Conservation (phyloP, 2,329 filamentous ascomycete species). For the Rhinocladiella similis region DNA sequence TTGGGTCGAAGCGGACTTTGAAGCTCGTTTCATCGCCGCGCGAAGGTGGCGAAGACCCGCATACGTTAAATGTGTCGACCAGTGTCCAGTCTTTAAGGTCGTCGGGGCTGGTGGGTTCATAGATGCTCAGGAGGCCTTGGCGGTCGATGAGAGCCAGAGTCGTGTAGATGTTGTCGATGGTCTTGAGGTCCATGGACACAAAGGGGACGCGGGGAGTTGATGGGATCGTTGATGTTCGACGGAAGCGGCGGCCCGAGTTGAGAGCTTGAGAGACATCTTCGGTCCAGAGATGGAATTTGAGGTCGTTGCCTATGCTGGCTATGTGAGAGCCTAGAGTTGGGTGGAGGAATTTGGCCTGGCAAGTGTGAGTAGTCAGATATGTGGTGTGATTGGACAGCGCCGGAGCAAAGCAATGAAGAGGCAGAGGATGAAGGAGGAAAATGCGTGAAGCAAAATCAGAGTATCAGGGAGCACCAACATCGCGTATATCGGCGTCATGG, state of each 20-base stretch:
- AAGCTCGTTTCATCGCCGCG: constrained; percentile 87
- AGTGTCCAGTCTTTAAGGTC: constrained; percentile 73
- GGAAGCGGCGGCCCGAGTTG: constrained; percentile 76
- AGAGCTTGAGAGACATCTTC: constrained; percentile 81
- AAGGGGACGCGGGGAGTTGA: constrained; percentile 65
- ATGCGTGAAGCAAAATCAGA: constrained; percentile 4
- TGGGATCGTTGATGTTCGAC: constrained; percentile 63
- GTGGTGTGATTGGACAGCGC: too few relatives aligned
- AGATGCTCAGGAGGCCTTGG: constrained; percentile 76
- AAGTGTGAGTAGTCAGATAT: neutral
- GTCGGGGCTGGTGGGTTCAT: constrained; percentile 83
- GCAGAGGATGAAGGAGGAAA: constrained; percentile 15
- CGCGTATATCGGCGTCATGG: constrained; percentile 85
- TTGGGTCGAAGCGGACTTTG: constrained; percentile 83
- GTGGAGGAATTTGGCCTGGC: constrained; percentile 86
- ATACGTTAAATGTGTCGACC: constrained; percentile 75
- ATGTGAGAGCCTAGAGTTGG: constrained; percentile 86
- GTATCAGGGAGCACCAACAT: constrained; percentile 57
- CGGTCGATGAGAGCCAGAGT: constrained; percentile 82
- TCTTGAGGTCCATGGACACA: constrained; percentile 81
- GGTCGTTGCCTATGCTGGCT: constrained; percentile 85
- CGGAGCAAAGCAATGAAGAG: neutral
- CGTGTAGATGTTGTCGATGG: constrained; percentile 76
- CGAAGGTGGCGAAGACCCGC: constrained; percentile 60
- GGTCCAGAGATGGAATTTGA: constrained; percentile 87